Evolutionary conservation across 306 rosid species (phyloP).

Genomic region (Psophocarpus tetragonolobus): DNA sequence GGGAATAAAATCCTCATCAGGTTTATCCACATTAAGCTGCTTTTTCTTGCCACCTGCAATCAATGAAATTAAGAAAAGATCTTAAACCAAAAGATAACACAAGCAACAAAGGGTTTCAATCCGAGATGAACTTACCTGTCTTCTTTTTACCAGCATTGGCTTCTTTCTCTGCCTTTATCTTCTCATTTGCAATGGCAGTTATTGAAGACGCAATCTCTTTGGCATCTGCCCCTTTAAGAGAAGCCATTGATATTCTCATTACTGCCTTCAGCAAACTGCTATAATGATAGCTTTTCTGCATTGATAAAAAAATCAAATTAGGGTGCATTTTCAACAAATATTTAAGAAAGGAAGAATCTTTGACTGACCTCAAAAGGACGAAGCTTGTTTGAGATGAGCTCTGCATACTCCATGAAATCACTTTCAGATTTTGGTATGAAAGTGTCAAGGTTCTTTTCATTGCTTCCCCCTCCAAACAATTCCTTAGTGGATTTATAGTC

Average conservation of each 20-base stretch:
- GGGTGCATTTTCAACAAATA: constrained; percentile 7
- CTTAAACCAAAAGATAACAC: not conserved
- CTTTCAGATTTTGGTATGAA: constrained; percentile 90
- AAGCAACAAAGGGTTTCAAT: not conserved
- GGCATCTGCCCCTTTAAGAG: constrained; percentile 90
- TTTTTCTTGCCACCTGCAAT: constrained; percentile 79
- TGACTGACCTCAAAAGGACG: constrained; percentile 66
- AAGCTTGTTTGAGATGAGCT: constrained; percentile 72
- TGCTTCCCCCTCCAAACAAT: constrained; percentile 58
- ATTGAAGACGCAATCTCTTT: constrained; percentile 88
- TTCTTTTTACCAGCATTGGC: constrained; percentile 90
- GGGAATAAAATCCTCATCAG: constrained; percentile 72
- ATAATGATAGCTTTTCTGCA: constrained; percentile 91
- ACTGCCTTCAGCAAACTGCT: constrained; percentile 71
- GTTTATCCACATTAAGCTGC: constrained; percentile 81
- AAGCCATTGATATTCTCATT: constrained; percentile 78
- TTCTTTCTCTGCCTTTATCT: constrained; percentile 89
- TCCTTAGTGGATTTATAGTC: constrained; percentile 85
- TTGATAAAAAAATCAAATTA: constrained; percentile 17
- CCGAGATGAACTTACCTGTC: constrained; percentile 50
- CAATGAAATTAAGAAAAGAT: not conserved
- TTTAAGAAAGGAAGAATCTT: not conserved
- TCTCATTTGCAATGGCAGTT: constrained; percentile 90
- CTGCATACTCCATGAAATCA: constrained; percentile 90
- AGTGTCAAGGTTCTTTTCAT: constrained; percentile 78